Percentiles rank a stretch among this genome's conserved stretches.
Conservation (phyloP, 306 rosid genomes). For the Arachis stenosperma region DNA sequence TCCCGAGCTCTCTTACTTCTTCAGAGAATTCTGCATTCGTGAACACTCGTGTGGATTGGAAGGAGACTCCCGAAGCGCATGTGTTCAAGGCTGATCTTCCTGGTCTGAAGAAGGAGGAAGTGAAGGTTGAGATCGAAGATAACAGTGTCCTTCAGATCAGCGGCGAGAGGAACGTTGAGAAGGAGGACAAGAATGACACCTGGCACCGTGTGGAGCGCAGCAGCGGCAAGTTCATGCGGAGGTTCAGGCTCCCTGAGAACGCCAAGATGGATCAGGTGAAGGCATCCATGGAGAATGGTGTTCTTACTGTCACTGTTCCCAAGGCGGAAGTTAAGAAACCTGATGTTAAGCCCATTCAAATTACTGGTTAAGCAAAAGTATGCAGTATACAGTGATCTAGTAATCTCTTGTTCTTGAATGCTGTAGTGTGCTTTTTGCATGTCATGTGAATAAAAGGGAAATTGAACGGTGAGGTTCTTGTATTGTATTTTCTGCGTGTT, state of each 20-base stretch:
- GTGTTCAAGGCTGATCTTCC: slow-evolving; percentile 49
- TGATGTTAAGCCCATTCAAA: slow-evolving; percentile 14
- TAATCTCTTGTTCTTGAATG: background rate
- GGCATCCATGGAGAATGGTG: slow-evolving; percentile 44
- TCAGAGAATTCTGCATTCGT: slow-evolving; percentile 39
- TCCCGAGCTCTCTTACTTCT: background rate
- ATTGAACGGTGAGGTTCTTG: background rate
- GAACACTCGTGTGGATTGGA: slow-evolving; percentile 38
- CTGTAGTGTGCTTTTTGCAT: background rate
- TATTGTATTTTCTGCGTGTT: background rate
- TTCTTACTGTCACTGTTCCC: slow-evolving; percentile 42
- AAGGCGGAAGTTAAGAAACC: slow-evolving; percentile 32
- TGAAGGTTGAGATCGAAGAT: slow-evolving; percentile 40
- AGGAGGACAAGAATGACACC: slow-evolving; percentile 38
- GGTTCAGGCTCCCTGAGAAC: slow-evolving; percentile 42
- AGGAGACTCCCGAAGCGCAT: slow-evolving; percentile 47
- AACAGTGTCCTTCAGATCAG: slow-evolving; percentile 43
- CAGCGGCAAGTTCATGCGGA: slow-evolving; percentile 45
- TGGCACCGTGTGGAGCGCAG: slow-evolving; percentile 47
- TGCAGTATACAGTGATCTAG: no score
- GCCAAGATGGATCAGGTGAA: slow-evolving; percentile 32
- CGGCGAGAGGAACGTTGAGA: slow-evolving; percentile 39
- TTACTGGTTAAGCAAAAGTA: slow-evolving; percentile 17
- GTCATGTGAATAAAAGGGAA: background rate
- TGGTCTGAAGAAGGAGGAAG: slow-evolving; percentile 41